A percentile compares a stretch with the other conserved stretches of the same genome.
Evolutionary conservation across 768 basidiomycete genomes (phyloP).

Genomic region (Amanita brunnescens): DNA sequence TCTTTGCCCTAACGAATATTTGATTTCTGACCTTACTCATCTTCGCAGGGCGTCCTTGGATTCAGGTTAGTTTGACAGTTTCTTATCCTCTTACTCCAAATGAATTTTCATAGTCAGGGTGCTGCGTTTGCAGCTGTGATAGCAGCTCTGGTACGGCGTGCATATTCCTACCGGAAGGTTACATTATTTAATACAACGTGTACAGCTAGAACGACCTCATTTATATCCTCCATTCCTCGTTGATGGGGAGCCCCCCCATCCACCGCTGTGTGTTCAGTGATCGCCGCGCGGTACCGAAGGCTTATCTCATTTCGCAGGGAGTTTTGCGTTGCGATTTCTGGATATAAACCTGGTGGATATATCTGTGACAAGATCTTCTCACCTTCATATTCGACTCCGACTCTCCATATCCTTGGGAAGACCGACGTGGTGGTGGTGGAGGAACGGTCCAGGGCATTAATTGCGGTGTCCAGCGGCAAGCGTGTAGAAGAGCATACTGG

Average conservation of each 20-base stretch:
- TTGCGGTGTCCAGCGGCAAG: conserved; percentile 43
- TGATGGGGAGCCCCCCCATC: conserved; percentile 58
- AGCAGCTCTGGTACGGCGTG: conserved; percentile 50
- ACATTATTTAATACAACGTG: background rate
- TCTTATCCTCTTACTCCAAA: background rate
- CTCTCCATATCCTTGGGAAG: conserved; percentile 70
- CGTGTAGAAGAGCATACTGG: conserved; percentile 75
- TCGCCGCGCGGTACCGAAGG: background rate
- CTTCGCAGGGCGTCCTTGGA: conserved; percentile 61
- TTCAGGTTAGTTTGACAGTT: conserved; percentile 46
- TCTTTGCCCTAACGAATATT: conserved; percentile 1
- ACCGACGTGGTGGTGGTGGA: conserved; percentile 67
- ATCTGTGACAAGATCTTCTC: conserved; percentile 42
- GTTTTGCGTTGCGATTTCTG: conserved; percentile 71
- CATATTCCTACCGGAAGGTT: background rate
- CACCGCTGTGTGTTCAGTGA: conserved; percentile 52
- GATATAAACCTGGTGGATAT: conserved; percentile 50
- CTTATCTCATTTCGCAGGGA: conserved; percentile 28
- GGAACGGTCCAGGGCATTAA: conserved; percentile 53
- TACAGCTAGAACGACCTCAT: conserved; percentile 32
- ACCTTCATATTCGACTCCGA: conserved; percentile 54
- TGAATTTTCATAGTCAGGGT: conserved; percentile 48
- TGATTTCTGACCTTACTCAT: conserved; percentile 7
- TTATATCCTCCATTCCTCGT: conserved; percentile 50
- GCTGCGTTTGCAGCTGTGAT: conserved; percentile 68